These are phyloP conservation scores for Ilyonectria destructans DNA, from an alignment of 2,329 filamentous ascomycete genomes.

Conservation along the genomic window DNA sequence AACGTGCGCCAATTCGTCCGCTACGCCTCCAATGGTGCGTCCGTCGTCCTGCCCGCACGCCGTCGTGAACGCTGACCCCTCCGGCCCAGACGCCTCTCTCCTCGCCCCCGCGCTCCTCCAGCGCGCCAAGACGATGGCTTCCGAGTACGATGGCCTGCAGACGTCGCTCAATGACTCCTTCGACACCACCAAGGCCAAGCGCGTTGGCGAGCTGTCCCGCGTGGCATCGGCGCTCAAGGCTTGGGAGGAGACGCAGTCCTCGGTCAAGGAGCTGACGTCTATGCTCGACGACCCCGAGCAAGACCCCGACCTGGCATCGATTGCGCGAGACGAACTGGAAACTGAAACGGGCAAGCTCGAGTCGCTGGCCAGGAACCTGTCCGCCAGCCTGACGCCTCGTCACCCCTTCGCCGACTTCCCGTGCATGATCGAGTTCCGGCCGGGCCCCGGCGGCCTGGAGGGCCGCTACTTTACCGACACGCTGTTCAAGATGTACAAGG, in stretches of 20 bases:
- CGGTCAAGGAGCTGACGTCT: slow-evolving; percentile 68
- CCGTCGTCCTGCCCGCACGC: no score
- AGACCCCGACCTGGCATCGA: slow-evolving; percentile 80
- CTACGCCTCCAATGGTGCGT: slow-evolving; percentile 53
- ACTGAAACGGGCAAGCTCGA: slow-evolving; percentile 75
- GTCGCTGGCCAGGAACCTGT: slow-evolving; percentile 77
- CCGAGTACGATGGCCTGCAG: slow-evolving; percentile 72
- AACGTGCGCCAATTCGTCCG: slow-evolving; percentile 50
- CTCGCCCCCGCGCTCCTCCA: slow-evolving; percentile 72
- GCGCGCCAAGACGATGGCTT: slow-evolving; percentile 71
- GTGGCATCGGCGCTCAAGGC: slow-evolving; percentile 72
- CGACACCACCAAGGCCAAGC: slow-evolving; percentile 71
- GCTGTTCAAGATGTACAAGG: slow-evolving; percentile 90
- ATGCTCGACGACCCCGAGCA: slow-evolving; percentile 64
- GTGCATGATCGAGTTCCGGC: slow-evolving; percentile 92
- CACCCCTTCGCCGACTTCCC: slow-evolving; percentile 93
- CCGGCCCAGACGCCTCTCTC: slow-evolving; percentile 37
- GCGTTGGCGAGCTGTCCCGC: slow-evolving; percentile 73
- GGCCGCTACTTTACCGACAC: slow-evolving; percentile 92
- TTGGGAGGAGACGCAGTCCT: slow-evolving; percentile 70
- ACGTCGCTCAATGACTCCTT: slow-evolving; percentile 68
- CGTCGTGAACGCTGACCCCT: slow-evolving; percentile 6
- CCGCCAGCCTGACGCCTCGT: slow-evolving; percentile 84
- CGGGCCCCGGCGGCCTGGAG: slow-evolving; percentile 92
- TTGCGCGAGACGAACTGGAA: slow-evolving; percentile 88